These are phyloP conservation scores for Glycine soja DNA, from an alignment of 306 rosid genomes.

Conservation along the genomic window DNA sequence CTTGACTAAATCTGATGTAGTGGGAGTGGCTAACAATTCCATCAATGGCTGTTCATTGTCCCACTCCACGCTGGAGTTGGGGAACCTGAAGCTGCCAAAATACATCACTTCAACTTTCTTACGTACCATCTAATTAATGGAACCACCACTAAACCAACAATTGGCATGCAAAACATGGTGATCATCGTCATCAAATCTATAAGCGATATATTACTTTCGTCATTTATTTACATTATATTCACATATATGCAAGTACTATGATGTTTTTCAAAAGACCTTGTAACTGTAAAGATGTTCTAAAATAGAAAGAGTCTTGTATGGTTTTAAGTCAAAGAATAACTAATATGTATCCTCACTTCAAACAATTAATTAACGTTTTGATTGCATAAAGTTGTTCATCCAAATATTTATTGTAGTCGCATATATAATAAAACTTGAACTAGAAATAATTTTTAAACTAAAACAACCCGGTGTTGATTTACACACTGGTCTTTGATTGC, in stretches of 20 bases:
- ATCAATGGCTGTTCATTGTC: slow-evolving; percentile 22
- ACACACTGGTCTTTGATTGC: too few species aligned
- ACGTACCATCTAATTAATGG: slow-evolving; percentile 14
- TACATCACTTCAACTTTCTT: slow-evolving; percentile 27
- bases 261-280: not conserved
- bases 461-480: too few species aligned
- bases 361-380: not conserved
- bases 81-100: not conserved
- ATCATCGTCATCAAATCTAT: not conserved
- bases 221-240: too few species aligned
- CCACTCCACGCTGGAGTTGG: slow-evolving; percentile 39
- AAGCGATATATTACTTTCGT: too few species aligned
- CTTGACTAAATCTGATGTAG: not conserved
- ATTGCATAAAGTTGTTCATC: not conserved
- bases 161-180: slow-evolving; percentile 33
- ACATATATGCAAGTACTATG: not conserved
- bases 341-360: not conserved
- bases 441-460: too few species aligned
- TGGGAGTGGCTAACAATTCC: slow-evolving; percentile 33
- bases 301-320: not conserved
- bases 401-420: too few species aligned
- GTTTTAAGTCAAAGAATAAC: not conserved
- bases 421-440: too few species aligned
- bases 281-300: too few species aligned
- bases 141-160: slow-evolving; percentile 14